These are phyloP conservation scores for Umbilicaria muhlenbergii DNA, from an alignment of 495 filamentous ascomycete species.

Conservation along the genomic window DNA sequence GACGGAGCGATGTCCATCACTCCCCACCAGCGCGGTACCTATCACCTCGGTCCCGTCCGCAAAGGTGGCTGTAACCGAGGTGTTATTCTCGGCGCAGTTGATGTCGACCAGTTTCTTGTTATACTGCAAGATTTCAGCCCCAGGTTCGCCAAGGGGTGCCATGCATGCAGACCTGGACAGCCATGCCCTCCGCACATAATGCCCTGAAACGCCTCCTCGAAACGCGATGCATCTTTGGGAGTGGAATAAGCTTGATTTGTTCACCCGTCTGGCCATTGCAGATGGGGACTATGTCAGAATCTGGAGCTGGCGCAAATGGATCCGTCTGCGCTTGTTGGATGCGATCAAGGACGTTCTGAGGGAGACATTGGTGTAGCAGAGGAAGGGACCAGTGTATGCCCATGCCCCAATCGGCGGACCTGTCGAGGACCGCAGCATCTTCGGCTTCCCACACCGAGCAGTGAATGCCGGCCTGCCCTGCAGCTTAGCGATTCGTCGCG, in stretches of 20 bases:
- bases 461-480: conserved; percentile 27
- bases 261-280: conserved; percentile 34
- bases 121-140: conserved; percentile 5
- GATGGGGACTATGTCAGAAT: conserved; percentile 23
- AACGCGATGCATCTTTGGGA: conserved; percentile 28
- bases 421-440: conserved; percentile 13
- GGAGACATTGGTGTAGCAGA: conserved; percentile 21
- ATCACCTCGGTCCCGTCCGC: conserved; percentile 20
- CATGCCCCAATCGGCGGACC: conserved; percentile 39
- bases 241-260: conserved; percentile 18
- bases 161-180: conserved; percentile 21
- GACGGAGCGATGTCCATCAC: conserved; percentile 26
- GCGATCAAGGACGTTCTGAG: conserved; percentile 18
- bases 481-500: no score
- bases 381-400: conserved; percentile 35
- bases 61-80: conserved; percentile 20
- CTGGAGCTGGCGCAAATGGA: conserved; percentile 18
- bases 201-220: conserved; percentile 25
- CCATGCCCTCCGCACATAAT: conserved; percentile 23
- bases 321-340: conserved; percentile 26
- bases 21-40: conserved; percentile 24
- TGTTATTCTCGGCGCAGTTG: conserved; percentile 9
- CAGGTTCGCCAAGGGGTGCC: background rate
- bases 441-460: conserved; percentile 32
- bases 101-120: conserved; percentile 11